phyloP scores from a whole-genome alignment of 2,329 filamentous ascomycete genomes.

The Diaporthe aspalathi region DNA sequence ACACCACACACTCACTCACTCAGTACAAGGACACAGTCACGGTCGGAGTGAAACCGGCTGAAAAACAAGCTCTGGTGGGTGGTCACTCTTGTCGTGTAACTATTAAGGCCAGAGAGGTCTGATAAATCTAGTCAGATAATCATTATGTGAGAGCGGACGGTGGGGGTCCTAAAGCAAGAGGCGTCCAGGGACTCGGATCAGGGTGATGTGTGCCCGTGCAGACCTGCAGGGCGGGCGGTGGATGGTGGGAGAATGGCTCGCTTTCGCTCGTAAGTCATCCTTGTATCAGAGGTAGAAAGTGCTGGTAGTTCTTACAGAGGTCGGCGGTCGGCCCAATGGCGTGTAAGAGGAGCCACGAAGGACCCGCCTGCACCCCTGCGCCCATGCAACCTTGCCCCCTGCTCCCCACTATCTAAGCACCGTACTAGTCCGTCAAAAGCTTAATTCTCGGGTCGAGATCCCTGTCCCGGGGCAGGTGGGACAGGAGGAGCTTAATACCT shows the following conservation, averaged over 20 bases:
- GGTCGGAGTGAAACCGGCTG: background rate
- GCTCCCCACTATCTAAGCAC: background rate
- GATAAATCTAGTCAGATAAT: constrained; percentile 36
- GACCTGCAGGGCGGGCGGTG: background rate
- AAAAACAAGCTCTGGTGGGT: background rate
- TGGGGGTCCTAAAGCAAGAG: too few relatives aligned
- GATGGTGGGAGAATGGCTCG: background rate
- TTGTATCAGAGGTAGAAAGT: too few relatives aligned
- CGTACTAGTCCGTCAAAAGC: background rate
- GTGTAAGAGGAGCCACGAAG: constrained; percentile 2
- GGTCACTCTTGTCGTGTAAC: background rate
- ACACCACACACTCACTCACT: too few relatives aligned
- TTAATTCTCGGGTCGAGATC: constrained; percentile 3
- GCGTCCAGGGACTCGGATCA: background rate
- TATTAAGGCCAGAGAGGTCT: background rate
- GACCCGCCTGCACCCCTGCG: constrained; percentile 2
- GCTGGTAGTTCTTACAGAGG: background rate
- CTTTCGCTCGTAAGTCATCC: background rate
- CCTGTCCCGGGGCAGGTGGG: background rate
- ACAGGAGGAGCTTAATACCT: too few relatives aligned
- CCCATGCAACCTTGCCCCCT: too few relatives aligned
- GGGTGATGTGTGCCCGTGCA: constrained; percentile 7
- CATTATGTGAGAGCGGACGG: constrained; percentile 18
- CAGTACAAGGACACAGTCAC: background rate
- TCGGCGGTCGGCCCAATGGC: constrained; percentile 7